Percentiles rank a stretch among this genome's conserved stretches.
Conservation (phyloP, 148 eudicot genomes). For the Dysphania ambrosioides region DNA sequence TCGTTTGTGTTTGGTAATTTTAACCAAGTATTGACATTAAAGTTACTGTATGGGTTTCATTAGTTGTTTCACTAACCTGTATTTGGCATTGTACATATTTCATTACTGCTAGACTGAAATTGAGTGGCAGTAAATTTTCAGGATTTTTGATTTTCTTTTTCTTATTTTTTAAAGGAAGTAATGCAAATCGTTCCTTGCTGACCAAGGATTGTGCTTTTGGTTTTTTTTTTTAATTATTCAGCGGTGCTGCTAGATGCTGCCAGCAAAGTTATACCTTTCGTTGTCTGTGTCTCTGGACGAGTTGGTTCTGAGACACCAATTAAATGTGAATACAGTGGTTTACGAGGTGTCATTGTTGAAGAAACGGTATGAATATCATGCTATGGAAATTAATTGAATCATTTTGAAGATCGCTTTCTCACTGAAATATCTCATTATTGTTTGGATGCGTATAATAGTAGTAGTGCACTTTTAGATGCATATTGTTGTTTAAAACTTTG, state of each 20-base stretch:
- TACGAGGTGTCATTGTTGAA: constrained; percentile 92
- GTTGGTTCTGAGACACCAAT: constrained; percentile 91
- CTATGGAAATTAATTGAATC: constrained; percentile 2
- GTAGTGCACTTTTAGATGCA: no score
- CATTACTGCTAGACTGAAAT: background rate
- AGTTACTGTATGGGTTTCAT: no score
- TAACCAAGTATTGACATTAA: no score
- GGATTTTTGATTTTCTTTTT: background rate
- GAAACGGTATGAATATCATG: constrained; percentile 54
- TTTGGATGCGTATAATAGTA: no score
- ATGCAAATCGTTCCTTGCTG: background rate
- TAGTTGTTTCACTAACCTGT: no score
- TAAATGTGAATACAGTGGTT: constrained; percentile 79
- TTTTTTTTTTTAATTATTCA: constrained; percentile 31
- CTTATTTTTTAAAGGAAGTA: background rate
- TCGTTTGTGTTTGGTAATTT: no score
- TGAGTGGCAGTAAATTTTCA: background rate
- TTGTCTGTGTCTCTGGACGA: constrained; percentile 87
- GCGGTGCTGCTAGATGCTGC: constrained; percentile 82
- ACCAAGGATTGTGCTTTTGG: background rate
- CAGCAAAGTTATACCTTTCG: constrained; percentile 71
- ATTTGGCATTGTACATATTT: no score
- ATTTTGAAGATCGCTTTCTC: background rate
- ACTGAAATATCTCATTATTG: no score
- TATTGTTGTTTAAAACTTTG: background rate